Evolutionary conservation across 805 yeast genomes (phyloP), one percentile per base, ranked within the genome.

Genomic region (Suhomyces xylopsoci): DNA sequence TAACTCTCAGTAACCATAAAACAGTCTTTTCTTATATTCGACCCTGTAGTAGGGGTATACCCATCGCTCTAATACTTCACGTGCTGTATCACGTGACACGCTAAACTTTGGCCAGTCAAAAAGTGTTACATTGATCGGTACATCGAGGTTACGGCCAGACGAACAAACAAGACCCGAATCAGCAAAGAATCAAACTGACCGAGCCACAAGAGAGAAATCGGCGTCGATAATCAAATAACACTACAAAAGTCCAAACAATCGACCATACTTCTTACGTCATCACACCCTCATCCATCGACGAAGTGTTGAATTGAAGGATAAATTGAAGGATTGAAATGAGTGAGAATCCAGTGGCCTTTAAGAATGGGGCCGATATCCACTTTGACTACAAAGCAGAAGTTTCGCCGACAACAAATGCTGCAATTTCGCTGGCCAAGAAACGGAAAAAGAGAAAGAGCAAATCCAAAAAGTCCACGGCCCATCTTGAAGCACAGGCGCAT

Each of bases 401-500:
- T 41, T 47, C 51, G 38, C 36, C 52, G 38, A 25, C 54, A 42
- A 36, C 52, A 45, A n/a, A 32, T 32, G 3, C 12, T 10, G 47
- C 49, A 10, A 46, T 25, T 12, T 28, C 32, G 3, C 17, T 36
- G 49, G 48, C 53, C 48, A 36, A 48, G 26, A 69, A 66, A 59
- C 71, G 68, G 59, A 69, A 65, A 54, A 73, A 67, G 61, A 67
- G 62, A 55, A 63, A 61, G 55, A 48, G 48, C 20, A 60, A 56
- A 46, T 20, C 45, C 46, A 40, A 40, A 14, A 17, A 54, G 14
- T 45, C 60, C 3, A 49, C 56, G 5, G 30, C 30, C 10, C 15
- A 22, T 14, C 48, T 62, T 51, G 49, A 42, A 24, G 30, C 55
- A 43, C 70, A 78, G 44, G 83, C 81, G 2, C 77, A 82, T 46